Evolutionary conservation across 352 stramenopile species (phyloP).

Genomic region (Phytophthora rubi): DNA sequence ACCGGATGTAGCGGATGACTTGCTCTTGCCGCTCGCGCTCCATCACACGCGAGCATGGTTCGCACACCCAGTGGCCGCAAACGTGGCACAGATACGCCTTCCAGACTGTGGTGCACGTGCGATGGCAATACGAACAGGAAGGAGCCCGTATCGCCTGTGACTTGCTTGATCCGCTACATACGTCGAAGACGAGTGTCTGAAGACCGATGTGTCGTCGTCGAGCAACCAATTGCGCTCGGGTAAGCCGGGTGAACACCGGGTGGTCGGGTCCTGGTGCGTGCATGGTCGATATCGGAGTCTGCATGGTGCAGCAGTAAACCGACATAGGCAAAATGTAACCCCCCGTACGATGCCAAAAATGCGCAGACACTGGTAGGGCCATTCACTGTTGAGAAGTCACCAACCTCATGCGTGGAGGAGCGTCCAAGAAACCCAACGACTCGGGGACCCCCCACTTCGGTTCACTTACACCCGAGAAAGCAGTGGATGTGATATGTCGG

Average conservation of each 20-base stretch:
- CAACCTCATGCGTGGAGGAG: slow-evolving; percentile 4
- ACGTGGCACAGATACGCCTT: slow-evolving; percentile 57
- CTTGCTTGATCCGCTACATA: neutral
- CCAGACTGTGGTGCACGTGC: slow-evolving; percentile 47
- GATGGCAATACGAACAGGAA: slow-evolving; percentile 40
- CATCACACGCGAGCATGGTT: slow-evolving; percentile 55
- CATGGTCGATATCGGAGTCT: slow-evolving; percentile 24
- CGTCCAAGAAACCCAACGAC: slow-evolving; percentile 8
- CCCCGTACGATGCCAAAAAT: slow-evolving; percentile 20
- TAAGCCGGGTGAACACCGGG: slow-evolving; percentile 58
- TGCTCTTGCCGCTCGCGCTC: slow-evolving; percentile 56
- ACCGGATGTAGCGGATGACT: slow-evolving; percentile 51
- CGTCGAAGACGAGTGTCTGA: slow-evolving; percentile 48
- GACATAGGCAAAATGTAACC: slow-evolving; percentile 14
- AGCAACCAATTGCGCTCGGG: slow-evolving; percentile 50
- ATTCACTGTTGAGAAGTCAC: neutral
- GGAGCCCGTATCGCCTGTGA: neutral
- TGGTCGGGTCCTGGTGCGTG: slow-evolving; percentile 42
- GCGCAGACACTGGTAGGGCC: neutral
- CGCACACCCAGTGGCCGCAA: slow-evolving; percentile 54
- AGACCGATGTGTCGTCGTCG: slow-evolving; percentile 52
- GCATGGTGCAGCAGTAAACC: neutral
- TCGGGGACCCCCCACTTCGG: neutral
- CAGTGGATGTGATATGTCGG: slow-evolving; percentile 45
- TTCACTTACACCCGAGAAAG: slow-evolving; percentile 34